phyloP scores from a whole-genome alignment of 139 green algal species.

The Chlorella vulgaris region DNA sequence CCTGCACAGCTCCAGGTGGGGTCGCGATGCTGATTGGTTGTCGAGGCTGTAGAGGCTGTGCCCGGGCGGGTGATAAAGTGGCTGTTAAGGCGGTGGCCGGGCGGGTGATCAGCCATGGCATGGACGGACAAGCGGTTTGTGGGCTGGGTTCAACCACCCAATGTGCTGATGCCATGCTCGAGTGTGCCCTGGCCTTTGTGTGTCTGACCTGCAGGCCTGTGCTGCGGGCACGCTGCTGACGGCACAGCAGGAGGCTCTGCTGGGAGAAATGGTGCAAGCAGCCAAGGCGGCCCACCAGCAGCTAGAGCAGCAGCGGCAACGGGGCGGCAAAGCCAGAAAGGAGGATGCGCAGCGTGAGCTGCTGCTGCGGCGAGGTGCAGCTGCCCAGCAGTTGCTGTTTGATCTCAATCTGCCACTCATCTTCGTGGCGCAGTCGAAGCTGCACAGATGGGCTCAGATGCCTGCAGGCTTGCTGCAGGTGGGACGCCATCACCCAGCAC shows the following conservation, averaged over 20 bases:
- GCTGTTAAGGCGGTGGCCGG: no score
- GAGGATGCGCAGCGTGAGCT: no score
- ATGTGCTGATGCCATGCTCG: no score
- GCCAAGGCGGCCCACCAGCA: background rate
- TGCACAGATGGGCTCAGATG: background rate
- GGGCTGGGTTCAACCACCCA: no score
- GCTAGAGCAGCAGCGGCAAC: background rate
- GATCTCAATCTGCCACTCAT: conserved; percentile 1
- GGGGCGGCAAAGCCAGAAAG: no score
- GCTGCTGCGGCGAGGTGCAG: background rate
- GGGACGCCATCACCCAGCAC: no score
- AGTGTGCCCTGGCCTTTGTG: background rate
- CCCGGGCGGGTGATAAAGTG: no score
- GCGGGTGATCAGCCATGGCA: no score
- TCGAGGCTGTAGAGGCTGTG: no score
- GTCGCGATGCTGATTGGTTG: no score
- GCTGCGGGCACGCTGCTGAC: background rate
- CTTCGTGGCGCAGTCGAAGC: background rate
- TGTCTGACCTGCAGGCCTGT: background rate
- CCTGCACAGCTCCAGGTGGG: background rate
- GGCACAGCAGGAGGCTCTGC: background rate
- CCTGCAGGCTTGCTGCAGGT: background rate
- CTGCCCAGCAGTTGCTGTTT: conserved; percentile 13
- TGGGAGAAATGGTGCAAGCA: conserved; percentile 8
- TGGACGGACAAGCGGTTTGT: no score